These are phyloP conservation scores for Rhynchospora breviuscula DNA, from an alignment of 176 grass and related monocot genomes.

Conservation along the genomic window DNA sequence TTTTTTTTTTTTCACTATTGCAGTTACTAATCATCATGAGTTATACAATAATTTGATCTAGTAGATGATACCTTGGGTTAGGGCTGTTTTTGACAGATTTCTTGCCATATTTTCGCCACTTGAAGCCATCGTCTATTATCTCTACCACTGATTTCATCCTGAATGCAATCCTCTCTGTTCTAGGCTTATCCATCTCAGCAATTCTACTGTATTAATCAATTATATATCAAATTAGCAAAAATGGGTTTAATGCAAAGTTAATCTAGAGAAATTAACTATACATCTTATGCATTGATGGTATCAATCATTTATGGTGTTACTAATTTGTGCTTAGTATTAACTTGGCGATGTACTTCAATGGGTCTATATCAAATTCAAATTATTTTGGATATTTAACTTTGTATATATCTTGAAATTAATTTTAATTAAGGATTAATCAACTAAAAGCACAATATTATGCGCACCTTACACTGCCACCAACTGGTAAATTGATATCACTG, in stretches of 20 bases:
- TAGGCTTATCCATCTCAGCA: conserved; percentile 30
- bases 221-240: conserved; percentile 13
- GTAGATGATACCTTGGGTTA: conserved; percentile 58
- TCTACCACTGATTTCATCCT: conserved; percentile 73
- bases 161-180: conserved; percentile 73
- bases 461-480: neutral
- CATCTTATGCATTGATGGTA: neutral
- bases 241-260: neutral
- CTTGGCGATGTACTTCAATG: neutral
- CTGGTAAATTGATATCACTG: conserved; percentile 12
- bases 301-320: neutral
- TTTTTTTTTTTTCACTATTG: neutral
- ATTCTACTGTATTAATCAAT: conserved; percentile 30
- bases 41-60: neutral
- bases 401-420: neutral
- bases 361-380: neutral
- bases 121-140: conserved; percentile 80
- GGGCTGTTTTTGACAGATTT: conserved; percentile 99
- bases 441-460: neutral
- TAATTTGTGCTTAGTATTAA: neutral
- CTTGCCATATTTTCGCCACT: conserved; percentile 97
- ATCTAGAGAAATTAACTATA: neutral
- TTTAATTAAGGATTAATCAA: conserved; percentile 5
- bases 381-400: neutral
- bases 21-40: neutral